These are phyloP conservation scores for Boechera retrofracta DNA, from an alignment of 345 rosid species.

Conservation along the genomic window DNA sequence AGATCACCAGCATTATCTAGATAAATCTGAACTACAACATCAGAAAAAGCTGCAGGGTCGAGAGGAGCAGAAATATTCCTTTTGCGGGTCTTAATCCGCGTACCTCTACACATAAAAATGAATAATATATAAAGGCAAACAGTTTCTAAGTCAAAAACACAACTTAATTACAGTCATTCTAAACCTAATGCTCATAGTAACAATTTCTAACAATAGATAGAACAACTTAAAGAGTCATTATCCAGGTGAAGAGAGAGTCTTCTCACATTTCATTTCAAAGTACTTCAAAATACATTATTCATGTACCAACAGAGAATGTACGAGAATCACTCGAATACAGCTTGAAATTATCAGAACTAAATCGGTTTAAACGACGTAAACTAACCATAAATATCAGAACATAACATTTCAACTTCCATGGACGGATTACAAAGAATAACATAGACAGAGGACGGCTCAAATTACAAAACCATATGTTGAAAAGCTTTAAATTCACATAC, in stretches of 20 bases:
- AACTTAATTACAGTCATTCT: background rate
- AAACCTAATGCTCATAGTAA: background rate
- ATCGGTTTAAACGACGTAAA: background rate
- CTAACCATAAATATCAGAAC: background rate
- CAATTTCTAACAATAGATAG: background rate
- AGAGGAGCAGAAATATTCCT: conserved; percentile 95
- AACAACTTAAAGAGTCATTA: background rate
- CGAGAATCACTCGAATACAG: background rate
- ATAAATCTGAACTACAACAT: conserved; percentile 97
- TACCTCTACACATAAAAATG: conserved; percentile 56
- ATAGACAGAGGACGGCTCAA: background rate
- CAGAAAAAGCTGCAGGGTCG: conserved; percentile 98
- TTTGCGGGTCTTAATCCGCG: conserved; percentile 99
- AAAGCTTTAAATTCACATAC: conserved; percentile 46
- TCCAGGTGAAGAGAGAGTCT: background rate
- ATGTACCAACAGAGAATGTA: background rate
- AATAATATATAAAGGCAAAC: background rate
- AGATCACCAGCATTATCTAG: conserved; percentile 97
- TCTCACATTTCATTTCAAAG: background rate
- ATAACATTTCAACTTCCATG: background rate
- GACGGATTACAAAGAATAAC: background rate
- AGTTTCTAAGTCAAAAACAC: background rate
- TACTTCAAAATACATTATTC: background rate
- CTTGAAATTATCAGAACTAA: background rate
- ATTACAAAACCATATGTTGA: background rate